Evolutionary conservation across 495 filamentous ascomycete genomes (phyloP), one percentile per base, ranked within the genome.

Genomic region (Daldinia childiae): DNA sequence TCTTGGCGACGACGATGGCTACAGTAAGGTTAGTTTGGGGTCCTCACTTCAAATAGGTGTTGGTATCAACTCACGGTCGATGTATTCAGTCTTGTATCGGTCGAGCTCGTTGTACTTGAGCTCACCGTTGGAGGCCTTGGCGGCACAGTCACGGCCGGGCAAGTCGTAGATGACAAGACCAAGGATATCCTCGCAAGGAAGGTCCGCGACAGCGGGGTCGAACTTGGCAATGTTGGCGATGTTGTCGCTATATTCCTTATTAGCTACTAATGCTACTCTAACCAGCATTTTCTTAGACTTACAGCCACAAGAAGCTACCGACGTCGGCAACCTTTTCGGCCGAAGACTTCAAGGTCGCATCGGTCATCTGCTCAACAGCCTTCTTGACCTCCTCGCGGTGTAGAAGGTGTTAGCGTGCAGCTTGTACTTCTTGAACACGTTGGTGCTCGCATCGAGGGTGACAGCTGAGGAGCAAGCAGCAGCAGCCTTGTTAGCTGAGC

Each of bases 131-230:
- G 90, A 92, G 30, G 90, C 90, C 78, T 88, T 83, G 61, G 91
- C 91, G 34, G 91, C 89, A 77, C 91, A 93, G 76, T 93, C 91
- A 80, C 91, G 89, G 67, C 90, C 90, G 43, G 90, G 91, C 41
- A 93, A 80, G 79, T 93, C 90, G 79, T 93, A 93, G 72, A 92
- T 87, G 74, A 93, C 91, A 64, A 90, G 85, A 73, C 89, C 88
- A 30, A 86, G 84, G 59, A 83, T 85, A 73, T 90, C 80, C 70
- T 85, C 74, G 73, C 83, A 80, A 54, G 86, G 81, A 62, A 90
- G 87, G 38, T 89, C 85, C 17, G 73, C 75, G 52, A 91, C 74
- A 39, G 84, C 88, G 9, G 82, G 78, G 63, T 85, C 86, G 81
- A 90, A 86, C 58, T 81, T 86, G 56, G 80, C 83, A 17, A 90